Percentiles rank a stretch among this genome's conserved stretches.
Evolutionary conservation across 108 stramenopile species (phyloP).

Genomic region (Craspedostauros australis): DNA sequence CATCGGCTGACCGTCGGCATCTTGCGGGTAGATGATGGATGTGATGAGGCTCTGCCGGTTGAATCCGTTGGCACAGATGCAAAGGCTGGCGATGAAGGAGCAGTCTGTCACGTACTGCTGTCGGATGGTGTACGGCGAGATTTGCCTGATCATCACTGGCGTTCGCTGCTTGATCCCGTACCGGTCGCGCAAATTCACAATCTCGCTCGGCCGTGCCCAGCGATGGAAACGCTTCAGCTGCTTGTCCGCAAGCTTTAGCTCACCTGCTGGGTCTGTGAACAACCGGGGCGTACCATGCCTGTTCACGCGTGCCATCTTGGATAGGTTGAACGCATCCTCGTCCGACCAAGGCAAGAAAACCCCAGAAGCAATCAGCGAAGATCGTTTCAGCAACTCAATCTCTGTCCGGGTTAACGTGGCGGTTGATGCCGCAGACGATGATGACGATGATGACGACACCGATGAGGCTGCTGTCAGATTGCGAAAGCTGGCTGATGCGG

Average conservation of each 20-base stretch:
- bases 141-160: constrained; percentile 40
- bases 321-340: constrained; percentile 42
- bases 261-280: constrained; percentile 52
- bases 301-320: neutral
- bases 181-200: constrained; percentile 33
- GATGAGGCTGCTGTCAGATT: no score
- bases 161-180: constrained; percentile 6
- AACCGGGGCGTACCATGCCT: neutral
- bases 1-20: constrained; percentile 42
- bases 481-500: neutral
- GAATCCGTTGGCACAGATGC: constrained; percentile 78
- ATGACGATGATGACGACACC: neutral
- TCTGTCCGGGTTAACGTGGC: constrained; percentile 40
- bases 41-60: constrained; percentile 67
- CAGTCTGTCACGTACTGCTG: constrained; percentile 90
- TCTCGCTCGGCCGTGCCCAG: constrained; percentile 72
- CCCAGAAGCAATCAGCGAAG: constrained; percentile 51
- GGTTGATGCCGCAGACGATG: constrained; percentile 4
- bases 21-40: constrained; percentile 78
- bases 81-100: constrained; percentile 87
- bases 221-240: constrained; percentile 49
- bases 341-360: constrained; percentile 75
- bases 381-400: constrained; percentile 50
- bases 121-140: constrained; percentile 62
- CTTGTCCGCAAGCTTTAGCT: constrained; percentile 42